A percentile compares a stretch with the other conserved stretches of the same genome.
Conservation (phyloP, 441 rosid species). For the Gossypium trilobum region DNA sequence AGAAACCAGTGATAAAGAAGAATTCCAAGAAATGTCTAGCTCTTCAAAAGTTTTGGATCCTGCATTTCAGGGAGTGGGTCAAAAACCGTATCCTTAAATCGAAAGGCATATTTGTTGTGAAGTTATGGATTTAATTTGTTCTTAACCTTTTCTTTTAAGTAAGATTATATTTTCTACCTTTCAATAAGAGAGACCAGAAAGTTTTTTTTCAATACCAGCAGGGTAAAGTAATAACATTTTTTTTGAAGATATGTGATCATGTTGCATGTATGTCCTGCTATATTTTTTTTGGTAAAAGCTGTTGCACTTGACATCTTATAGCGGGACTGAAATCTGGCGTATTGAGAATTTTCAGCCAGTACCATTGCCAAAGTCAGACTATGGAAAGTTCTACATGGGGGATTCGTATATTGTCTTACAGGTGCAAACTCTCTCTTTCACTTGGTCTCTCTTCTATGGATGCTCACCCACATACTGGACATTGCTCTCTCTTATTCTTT, state of each 20-base stretch:
- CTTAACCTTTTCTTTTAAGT: background rate
- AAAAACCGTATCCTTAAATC: constrained; percentile 71
- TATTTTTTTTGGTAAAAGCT: constrained; percentile 16
- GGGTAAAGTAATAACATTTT: background rate
- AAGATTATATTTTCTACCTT: background rate
- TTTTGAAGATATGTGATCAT: background rate
- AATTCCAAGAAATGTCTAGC: constrained; percentile 51
- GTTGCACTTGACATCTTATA: constrained; percentile 51
- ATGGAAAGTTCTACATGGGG: constrained; percentile 93
- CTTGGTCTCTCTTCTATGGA: background rate
- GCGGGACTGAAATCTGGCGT: constrained; percentile 97
- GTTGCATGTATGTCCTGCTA: constrained; percentile 1
- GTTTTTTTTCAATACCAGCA: background rate
- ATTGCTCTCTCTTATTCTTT: background rate
- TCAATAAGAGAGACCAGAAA: background rate
- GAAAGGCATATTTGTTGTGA: constrained; percentile 2
- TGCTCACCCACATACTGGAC: background rate
- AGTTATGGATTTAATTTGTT: background rate
- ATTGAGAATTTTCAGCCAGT: constrained; percentile 86
- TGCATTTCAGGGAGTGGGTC: constrained; percentile 92
- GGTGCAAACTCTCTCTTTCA: constrained; percentile 29
- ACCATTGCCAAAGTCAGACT: constrained; percentile 68
- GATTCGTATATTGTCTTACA: constrained; percentile 87
- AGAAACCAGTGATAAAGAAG: constrained; percentile 19
- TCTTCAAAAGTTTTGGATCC: constrained; percentile 75